These are phyloP conservation scores for Colletotrichum incanum DNA, from an alignment of 2,329 filamentous ascomycete genomes.

Conservation along the genomic window DNA sequence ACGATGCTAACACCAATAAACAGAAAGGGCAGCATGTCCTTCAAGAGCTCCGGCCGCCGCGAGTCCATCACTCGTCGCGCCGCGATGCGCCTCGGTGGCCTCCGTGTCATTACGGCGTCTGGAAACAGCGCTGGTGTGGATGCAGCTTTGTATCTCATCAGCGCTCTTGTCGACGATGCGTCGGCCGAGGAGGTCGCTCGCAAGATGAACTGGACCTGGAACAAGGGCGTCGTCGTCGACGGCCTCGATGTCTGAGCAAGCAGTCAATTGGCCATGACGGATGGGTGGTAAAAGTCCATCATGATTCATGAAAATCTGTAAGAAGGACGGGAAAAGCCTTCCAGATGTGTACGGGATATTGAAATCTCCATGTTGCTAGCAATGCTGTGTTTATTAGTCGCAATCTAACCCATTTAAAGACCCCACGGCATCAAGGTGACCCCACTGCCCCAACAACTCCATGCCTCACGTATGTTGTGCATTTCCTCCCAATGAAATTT, in stretches of 20 bases:
- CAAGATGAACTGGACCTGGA: conserved; percentile 86
- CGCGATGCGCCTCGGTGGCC: conserved; percentile 79
- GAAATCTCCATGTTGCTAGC: conserved; percentile 27
- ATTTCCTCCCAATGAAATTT: not conserved
- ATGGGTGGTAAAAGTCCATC: conserved; percentile 41
- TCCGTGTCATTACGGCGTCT: conserved; percentile 84
- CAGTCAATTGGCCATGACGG: conserved; percentile 40
- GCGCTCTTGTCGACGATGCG: conserved; percentile 84
- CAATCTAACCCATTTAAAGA: conserved; percentile 20
- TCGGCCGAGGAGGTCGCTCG: conserved; percentile 83
- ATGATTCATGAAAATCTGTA: conserved; percentile 42
- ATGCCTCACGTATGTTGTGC: not conserved
- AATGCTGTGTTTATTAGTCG: conserved; percentile 39
- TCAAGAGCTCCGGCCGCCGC: conserved; percentile 82
- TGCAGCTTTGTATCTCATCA: conserved; percentile 87
- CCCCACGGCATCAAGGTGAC: not conserved
- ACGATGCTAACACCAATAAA: conserved; percentile 32
- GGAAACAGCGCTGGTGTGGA: conserved; percentile 87
- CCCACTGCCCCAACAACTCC: not conserved
- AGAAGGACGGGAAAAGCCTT: conserved; percentile 44
- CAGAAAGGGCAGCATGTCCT: conserved; percentile 88
- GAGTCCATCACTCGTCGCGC: conserved; percentile 87
- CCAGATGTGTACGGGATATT: conserved; percentile 40
- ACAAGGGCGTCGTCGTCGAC: conserved; percentile 87
- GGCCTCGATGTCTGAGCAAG: conserved; percentile 81